phyloP scores from a whole-genome alignment of 2,329 filamentous ascomycete species.

The Alternaria consortialis region DNA sequence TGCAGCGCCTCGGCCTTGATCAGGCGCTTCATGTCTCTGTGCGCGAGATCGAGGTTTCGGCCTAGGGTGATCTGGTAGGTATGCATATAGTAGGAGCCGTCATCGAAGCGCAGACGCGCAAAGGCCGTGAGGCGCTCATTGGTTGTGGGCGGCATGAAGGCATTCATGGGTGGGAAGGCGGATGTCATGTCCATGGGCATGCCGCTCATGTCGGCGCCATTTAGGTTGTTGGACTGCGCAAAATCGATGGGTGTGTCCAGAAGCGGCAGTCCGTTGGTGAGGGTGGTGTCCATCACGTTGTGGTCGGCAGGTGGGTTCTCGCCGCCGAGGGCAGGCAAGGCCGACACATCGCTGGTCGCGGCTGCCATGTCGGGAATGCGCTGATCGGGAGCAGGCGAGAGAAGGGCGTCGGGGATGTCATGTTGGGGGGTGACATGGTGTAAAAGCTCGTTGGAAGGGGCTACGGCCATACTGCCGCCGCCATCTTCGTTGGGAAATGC shows the following conservation, averaged over 20 bases:
- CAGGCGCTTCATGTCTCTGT: conserved; percentile 63
- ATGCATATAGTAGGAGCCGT: conserved; percentile 81
- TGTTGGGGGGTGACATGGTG: conserved; percentile 36
- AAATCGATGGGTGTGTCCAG: conserved; percentile 37
- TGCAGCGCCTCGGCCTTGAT: conserved; percentile 38
- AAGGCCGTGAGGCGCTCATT: conserved; percentile 64
- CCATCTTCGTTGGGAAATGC: conserved; percentile 34
- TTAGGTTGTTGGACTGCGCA: conserved; percentile 21
- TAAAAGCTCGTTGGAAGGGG: conserved; percentile 28
- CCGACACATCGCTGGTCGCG: conserved; percentile 36
- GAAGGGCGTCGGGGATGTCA: conserved; percentile 31
- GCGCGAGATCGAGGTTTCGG: conserved; percentile 65
- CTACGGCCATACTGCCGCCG: conserved; percentile 46
- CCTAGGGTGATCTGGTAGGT: conserved; percentile 77
- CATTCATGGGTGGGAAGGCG: conserved; percentile 22
- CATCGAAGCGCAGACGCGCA: conserved; percentile 74
- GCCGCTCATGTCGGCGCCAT: conserved; percentile 21
- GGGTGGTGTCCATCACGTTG: conserved; percentile 7
- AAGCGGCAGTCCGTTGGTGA: conserved; percentile 22
- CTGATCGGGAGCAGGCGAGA: conserved; percentile 29
- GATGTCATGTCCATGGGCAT: conserved; percentile 23
- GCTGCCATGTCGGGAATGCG: conserved; percentile 39
- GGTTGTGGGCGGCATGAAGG: conserved; percentile 24
- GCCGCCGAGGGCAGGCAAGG: conserved; percentile 15
- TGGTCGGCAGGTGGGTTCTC: conserved; percentile 26